These are phyloP conservation scores for Tolypocladium guangdongense DNA, from an alignment of 2,329 filamentous ascomycete species.

Conservation along the genomic window DNA sequence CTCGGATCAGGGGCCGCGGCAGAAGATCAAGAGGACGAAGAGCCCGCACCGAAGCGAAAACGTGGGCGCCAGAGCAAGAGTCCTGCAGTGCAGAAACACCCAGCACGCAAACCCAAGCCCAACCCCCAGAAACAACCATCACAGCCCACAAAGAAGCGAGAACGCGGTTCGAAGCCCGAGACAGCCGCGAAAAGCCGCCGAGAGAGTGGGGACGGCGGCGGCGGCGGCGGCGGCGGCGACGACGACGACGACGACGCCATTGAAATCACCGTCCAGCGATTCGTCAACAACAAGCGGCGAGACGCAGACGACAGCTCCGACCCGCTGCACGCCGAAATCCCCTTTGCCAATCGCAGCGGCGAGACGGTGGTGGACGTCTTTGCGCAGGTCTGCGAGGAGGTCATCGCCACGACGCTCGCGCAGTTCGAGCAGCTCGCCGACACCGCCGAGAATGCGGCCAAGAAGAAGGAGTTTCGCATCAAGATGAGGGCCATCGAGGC, in stretches of 20 bases:
- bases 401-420: conserved; percentile 39
- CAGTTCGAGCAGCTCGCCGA: conserved; percentile 31
- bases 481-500: conserved; percentile 47
- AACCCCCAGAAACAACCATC: background rate
- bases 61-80: conserved; percentile 25
- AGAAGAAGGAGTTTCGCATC: conserved; percentile 41
- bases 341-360: conserved; percentile 39
- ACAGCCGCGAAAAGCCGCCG: conserved; percentile 9
- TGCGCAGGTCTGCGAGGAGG: conserved; percentile 49
- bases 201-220: conserved; percentile 13
- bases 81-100: conserved; percentile 31
- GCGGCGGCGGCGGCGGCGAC: conserved; percentile 9
- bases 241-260: conserved; percentile 22
- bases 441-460: conserved; percentile 30
- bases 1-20: conserved; percentile 24
- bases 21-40: conserved; percentile 11
- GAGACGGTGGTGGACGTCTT: conserved; percentile 55
- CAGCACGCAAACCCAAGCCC: conserved; percentile 12
- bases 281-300: conserved; percentile 35
- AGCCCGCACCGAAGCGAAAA: conserved; percentile 23
- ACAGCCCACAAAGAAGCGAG: background rate
- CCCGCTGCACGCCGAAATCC: conserved; percentile 39
- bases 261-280: conserved; percentile 50
- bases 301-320: conserved; percentile 31
- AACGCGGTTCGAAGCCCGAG: conserved; percentile 3